Percentiles rank a stretch among this genome's conserved stretches.
Evolutionary conservation across 345 rosid genomes (phyloP).

Genomic region (Corchorus capsularis): DNA sequence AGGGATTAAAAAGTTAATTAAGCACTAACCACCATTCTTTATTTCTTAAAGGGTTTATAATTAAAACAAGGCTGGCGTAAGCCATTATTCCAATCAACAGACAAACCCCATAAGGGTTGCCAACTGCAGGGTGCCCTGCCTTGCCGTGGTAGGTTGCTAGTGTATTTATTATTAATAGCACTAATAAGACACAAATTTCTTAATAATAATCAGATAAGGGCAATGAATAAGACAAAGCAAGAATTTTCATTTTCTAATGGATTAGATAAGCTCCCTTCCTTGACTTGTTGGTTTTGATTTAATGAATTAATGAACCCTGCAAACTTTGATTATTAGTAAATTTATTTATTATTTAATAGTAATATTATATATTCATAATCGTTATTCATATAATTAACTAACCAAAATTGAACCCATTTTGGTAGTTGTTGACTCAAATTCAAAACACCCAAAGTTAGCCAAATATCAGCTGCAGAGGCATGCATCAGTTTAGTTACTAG

Average conservation of each 20-base stretch:
- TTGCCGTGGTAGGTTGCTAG: not conserved
- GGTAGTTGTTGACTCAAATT: not conserved
- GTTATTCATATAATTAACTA: too few relatives aligned
- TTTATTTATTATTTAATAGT: not conserved
- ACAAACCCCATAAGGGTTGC: not conserved
- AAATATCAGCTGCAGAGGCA: not conserved
- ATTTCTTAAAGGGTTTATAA: not conserved
- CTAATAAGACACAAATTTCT: not conserved
- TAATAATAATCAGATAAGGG: slow-evolving; percentile 3
- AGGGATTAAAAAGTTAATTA: not conserved
- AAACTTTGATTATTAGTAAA: not conserved
- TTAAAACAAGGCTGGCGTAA: slow-evolving; percentile 7
- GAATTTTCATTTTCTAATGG: not conserved
- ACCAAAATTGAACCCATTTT: not conserved
- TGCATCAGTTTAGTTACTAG: too few relatives aligned
- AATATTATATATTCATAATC: too few relatives aligned
- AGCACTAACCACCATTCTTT: not conserved
- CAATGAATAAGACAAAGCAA: not conserved
- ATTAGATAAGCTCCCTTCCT: not conserved
- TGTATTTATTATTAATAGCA: not conserved
- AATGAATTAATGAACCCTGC: not conserved
- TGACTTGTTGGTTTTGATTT: not conserved
- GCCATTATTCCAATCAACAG: not conserved
- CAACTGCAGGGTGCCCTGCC: not conserved
- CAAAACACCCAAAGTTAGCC: not conserved